phyloP scores from a whole-genome alignment of 257 asterid species.

The Anisodus tanguticus region DNA sequence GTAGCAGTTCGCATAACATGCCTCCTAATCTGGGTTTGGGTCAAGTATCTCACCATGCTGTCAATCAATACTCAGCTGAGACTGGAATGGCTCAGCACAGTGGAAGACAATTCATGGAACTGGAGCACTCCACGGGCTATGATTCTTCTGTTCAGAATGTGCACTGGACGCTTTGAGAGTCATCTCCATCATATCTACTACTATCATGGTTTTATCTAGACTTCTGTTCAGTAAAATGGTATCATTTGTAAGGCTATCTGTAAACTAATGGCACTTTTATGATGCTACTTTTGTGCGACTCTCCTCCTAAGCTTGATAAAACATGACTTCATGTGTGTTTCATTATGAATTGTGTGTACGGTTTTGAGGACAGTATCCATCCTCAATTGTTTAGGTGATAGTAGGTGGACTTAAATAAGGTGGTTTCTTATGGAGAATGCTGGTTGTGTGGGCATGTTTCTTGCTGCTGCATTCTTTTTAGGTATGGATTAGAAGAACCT shows the following conservation, averaged over 20 bases:
- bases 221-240: background rate
- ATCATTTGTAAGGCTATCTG: background rate
- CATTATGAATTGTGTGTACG: background rate
- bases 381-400: too few species aligned
- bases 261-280: background rate
- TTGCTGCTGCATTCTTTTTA: too few species aligned
- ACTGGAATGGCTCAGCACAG: slow-evolving; percentile 60
- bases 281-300: background rate
- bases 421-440: too few species aligned
- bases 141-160: slow-evolving; percentile 64
- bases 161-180: slow-evolving; percentile 62
- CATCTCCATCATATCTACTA: background rate
- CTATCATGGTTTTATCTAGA: background rate
- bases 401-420: too few species aligned
- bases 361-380: background rate
- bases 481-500: too few species aligned
- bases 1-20: slow-evolving; percentile 49
- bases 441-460: too few species aligned
- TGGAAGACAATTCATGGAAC: slow-evolving; percentile 53
- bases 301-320: background rate
- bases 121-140: slow-evolving; percentile 59
- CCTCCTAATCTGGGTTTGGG: slow-evolving; percentile 60
- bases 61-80: slow-evolving; percentile 50
- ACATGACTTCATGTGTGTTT: background rate
- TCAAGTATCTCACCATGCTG: slow-evolving; percentile 52